Conservation (phyloP, 129 eudicot genomes). For the Flaveria trinervia region DNA sequence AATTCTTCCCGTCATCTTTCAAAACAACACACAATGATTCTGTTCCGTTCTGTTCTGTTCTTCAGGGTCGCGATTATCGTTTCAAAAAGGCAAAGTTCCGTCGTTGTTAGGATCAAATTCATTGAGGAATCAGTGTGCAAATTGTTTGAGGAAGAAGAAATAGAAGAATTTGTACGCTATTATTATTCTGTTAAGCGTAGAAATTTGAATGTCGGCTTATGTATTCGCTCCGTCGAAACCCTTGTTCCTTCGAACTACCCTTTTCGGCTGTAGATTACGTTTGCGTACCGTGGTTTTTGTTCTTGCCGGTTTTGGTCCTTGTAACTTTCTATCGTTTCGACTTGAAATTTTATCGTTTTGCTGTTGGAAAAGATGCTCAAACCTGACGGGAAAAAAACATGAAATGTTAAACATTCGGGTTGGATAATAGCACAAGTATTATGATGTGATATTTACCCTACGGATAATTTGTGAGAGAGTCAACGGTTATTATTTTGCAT, state of each 20-base stretch:
- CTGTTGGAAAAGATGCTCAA: too few relatives aligned
- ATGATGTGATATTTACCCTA: too few relatives aligned
- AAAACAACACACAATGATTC: background rate
- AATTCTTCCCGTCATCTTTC: constrained; percentile 46
- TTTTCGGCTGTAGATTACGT: constrained; percentile 11
- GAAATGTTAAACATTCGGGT: too few relatives aligned
- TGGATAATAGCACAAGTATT: too few relatives aligned
- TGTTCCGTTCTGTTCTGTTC: constrained; percentile 7
- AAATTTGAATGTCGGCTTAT: constrained; percentile 39
- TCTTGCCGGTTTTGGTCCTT: constrained; percentile 19
- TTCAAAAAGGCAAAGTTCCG: background rate
- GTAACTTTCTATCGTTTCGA: background rate
- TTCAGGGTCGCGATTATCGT: constrained; percentile 18
- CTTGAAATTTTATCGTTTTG: too few relatives aligned
- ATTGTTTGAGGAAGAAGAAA: constrained; percentile 28
- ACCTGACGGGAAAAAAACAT: too few relatives aligned
- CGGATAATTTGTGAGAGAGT: too few relatives aligned
- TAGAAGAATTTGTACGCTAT: constrained; percentile 32
- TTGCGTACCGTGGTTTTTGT: background rate
- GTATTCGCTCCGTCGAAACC: constrained; percentile 25
- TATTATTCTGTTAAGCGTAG: constrained; percentile 22
- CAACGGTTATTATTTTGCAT: too few relatives aligned
- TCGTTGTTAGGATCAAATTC: constrained; percentile 20
- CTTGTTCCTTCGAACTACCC: constrained; percentile 21
- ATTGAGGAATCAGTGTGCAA: constrained; percentile 24